Evolutionary conservation across 768 basidiomycete genomes (phyloP), one percentile per base, ranked within the genome.

Genomic region (Cantharellus anzutake): DNA sequence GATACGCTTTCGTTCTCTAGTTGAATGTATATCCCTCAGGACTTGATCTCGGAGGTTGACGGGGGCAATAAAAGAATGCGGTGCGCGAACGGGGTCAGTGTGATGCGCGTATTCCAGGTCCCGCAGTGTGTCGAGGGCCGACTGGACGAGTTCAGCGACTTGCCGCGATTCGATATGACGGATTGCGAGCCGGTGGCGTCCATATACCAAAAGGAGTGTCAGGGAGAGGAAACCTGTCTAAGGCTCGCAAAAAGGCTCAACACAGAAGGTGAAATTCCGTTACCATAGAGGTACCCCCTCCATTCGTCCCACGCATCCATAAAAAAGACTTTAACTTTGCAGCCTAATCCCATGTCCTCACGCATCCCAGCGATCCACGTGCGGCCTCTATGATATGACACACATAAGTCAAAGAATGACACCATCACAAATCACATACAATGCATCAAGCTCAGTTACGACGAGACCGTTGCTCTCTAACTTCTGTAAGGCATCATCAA

Each of bases 21-120:
- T 77, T 37, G 85, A 86, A 69, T 84, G 85, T 65, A 90, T 83
- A 61, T 85, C 80, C 65, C 85, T 83, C 40, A 96, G 72, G 48
- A 94, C 77, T 59, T 86, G 75, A 71, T 96, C 91, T 59, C 92
- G 85, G 51, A 96, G 78, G 68, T 92, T 90, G 57, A 88, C 72
- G 35, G 88, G 87, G 7, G 88, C 85, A 63, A 94, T 70, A 74
- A 84, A 89, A 4, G 86, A 80, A 50, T 80, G 76, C 4, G 87
- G 80, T 42, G 79, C 75, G 60, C 75, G 80, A 63, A 86, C 79
- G 11, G 89, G 87, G 68, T 91, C 88, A 64, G 80, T 79, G 69
- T 90, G 80, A 70, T 94, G 80, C 2, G 81, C 80, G 60, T 84
- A 73, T 67, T 91, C 90, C 70, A 91, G 86, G 65, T 84, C 82